Percentiles rank a stretch among this genome's conserved stretches.
Conservation (phyloP, 352 stramenopile genomes). For the Pythium sp. region DNA sequence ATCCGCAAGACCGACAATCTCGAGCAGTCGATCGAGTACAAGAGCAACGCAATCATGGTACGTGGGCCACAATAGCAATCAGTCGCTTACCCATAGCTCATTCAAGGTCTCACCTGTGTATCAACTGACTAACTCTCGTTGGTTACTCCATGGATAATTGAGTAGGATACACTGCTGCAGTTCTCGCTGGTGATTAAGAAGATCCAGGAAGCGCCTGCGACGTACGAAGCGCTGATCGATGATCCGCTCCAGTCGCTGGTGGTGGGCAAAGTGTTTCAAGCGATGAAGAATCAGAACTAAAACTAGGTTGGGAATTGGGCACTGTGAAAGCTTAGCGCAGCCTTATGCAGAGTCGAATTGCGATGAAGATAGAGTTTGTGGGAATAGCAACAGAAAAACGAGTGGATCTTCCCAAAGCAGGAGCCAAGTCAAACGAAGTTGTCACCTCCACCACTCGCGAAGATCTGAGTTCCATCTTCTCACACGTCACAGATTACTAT, state of each 20-base stretch:
- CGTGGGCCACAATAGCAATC: background rate
- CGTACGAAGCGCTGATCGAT: slow-evolving; percentile 35
- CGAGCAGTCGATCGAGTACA: slow-evolving; percentile 50
- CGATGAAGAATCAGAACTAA: background rate
- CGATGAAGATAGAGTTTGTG: background rate
- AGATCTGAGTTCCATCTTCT: too few relatives aligned
- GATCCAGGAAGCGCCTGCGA: slow-evolving; percentile 43
- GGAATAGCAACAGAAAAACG: background rate
- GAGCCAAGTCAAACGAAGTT: background rate
- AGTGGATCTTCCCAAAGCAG: background rate
- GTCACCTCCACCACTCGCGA: too few relatives aligned
- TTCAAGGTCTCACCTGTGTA: background rate
- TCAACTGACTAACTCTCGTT: background rate
- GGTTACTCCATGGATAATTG: background rate
- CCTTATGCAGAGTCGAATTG: background rate
- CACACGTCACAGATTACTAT: too few relatives aligned
- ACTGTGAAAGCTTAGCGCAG: background rate
- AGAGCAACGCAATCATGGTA: slow-evolving; percentile 56
- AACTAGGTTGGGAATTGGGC: background rate
- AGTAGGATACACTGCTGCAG: slow-evolving; percentile 53
- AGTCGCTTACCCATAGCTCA: background rate
- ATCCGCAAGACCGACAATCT: slow-evolving; percentile 30
- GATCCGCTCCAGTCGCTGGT: slow-evolving; percentile 15
- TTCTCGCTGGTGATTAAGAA: slow-evolving; percentile 57
- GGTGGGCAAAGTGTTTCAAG: slow-evolving; percentile 5